Percentiles rank a stretch among this genome's conserved stretches.
phyloP scores from a whole-genome alignment of 352 stramenopile species.

The Phytophthora nicotianae region DNA sequence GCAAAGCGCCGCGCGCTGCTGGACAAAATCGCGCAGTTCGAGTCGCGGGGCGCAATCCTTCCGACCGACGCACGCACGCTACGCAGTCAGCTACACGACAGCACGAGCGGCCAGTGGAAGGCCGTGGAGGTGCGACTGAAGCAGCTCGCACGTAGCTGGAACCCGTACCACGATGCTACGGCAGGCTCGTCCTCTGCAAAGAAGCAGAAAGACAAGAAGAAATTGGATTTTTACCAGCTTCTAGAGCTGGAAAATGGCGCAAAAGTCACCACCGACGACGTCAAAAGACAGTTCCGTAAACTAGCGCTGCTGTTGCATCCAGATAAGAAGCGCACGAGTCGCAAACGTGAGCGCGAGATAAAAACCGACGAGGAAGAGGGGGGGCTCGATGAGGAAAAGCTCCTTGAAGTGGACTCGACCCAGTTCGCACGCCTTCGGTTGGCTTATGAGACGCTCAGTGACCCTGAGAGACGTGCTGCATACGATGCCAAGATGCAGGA shows the following conservation, averaged over 20 bases:
- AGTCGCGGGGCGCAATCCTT: slow-evolving; percentile 60
- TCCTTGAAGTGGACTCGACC: slow-evolving; percentile 36
- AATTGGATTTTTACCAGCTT: slow-evolving; percentile 74
- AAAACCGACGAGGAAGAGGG: slow-evolving; percentile 10
- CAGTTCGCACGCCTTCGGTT: slow-evolving; percentile 71
- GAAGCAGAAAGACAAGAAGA: slow-evolving; percentile 33
- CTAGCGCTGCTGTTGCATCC: slow-evolving; percentile 68
- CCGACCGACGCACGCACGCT: slow-evolving; percentile 68
- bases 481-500: slow-evolving; percentile 65
- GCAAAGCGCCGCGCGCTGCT: slow-evolving; percentile 45
- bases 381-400: slow-evolving; percentile 10
- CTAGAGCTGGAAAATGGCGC: slow-evolving; percentile 41
- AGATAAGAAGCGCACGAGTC: slow-evolving; percentile 56
- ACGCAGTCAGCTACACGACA: slow-evolving; percentile 65
- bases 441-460: slow-evolving; percentile 78
- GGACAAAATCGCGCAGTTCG: slow-evolving; percentile 58
- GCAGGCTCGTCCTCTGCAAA: slow-evolving; percentile 16
- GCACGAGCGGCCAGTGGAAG: slow-evolving; percentile 60
- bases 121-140: slow-evolving; percentile 65
- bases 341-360: slow-evolving; percentile 8
- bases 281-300: slow-evolving; percentile 74
- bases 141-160: slow-evolving; percentile 68
- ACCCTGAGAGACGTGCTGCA: slow-evolving; percentile 50
- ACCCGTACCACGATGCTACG: slow-evolving; percentile 67
- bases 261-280: slow-evolving; percentile 42